phyloP scores from a whole-genome alignment of 352 stramenopile species.

The Pythium grandisporangium region DNA sequence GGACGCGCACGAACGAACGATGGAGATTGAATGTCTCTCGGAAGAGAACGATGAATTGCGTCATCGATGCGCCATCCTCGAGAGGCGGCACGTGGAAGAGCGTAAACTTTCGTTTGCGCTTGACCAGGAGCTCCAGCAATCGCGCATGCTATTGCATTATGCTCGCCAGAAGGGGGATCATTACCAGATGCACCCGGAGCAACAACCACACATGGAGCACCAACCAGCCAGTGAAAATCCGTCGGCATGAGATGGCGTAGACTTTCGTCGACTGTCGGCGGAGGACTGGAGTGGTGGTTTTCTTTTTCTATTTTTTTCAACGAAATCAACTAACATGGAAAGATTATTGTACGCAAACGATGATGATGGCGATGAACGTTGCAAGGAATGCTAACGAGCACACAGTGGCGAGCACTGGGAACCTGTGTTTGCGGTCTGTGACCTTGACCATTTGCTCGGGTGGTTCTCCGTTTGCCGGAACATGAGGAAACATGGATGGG shows the following conservation, averaged over 20 bases:
- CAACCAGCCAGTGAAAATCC: background rate
- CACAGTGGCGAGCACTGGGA: constrained; percentile 59
- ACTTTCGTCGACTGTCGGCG: too few relatives aligned
- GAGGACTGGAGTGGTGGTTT: background rate
- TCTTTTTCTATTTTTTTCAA: background rate
- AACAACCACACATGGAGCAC: background rate
- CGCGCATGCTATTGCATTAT: constrained; percentile 19
- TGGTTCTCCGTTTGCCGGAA: constrained; percentile 41
- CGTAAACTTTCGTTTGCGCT: constrained; percentile 46
- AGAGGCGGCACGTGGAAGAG: constrained; percentile 62
- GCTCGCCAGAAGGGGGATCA: constrained; percentile 8
- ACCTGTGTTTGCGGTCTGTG: constrained; percentile 52
- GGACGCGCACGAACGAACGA: constrained; percentile 41
- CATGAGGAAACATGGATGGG: constrained; percentile 13
- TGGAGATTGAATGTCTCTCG: constrained; percentile 66
- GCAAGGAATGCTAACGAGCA: constrained; percentile 60
- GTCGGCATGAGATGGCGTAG: too few relatives aligned
- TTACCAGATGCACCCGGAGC: background rate
- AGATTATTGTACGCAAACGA: constrained; percentile 40
- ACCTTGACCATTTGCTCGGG: constrained; percentile 72
- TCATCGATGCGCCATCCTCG: constrained; percentile 44
- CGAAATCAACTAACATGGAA: background rate
- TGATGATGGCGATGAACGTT: constrained; percentile 52
- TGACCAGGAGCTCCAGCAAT: constrained; percentile 51
- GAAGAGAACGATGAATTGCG: constrained; percentile 76